Evolutionary conservation across 116 monocot species (phyloP), one percentile per base, ranked within the genome.

Genomic region (Phalaenopsis hybrid): DNA sequence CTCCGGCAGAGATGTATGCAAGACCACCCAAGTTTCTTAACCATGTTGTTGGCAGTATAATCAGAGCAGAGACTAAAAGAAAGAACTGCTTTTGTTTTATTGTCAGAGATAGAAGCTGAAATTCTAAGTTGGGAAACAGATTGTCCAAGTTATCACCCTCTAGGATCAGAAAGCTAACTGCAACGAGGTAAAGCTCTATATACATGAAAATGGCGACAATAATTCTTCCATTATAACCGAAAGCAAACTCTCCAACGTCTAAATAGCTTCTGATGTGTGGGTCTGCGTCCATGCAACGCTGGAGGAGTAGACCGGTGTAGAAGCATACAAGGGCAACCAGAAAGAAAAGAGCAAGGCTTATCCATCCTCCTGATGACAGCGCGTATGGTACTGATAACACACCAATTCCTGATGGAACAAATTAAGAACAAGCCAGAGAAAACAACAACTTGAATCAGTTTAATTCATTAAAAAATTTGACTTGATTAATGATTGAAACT

Each of bases 121-220:
- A 9, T 31, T 61, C 48, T 16, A 77, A 33, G 21, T 87, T 81
- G 17, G 90, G 90, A 69, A 87, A 87, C 10, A 90, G 45, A 75
- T 87, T 90, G 78, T 90, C 85, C 34, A 90, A 79, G 79, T 90
- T 90, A 79, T 90, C 90, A 10, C 90, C 90, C 50, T 83, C 90
- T 31, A 90, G 46, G 57, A 89, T 87, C 74, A 89, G 79, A 67
- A 86, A 86, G 57, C 89, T 84, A 18, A 86, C 80, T 2, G 84
- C 89, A 43, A 89, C 83, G 55, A 89, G 86, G 80, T 84, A 89
- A 44, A 89, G 82, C 73, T 89, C 89, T 12, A 89, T 37, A 41
- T 89, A 86, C 86, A 86, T 86, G 75, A 89, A 89, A 15, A 78
- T 45, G 8, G 84, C 81, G 17, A 89, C 82, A 33, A 55, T 52